Conservation (phyloP, 1,139 yeast genomes). For the Yamadazyma diospyri region DNA sequence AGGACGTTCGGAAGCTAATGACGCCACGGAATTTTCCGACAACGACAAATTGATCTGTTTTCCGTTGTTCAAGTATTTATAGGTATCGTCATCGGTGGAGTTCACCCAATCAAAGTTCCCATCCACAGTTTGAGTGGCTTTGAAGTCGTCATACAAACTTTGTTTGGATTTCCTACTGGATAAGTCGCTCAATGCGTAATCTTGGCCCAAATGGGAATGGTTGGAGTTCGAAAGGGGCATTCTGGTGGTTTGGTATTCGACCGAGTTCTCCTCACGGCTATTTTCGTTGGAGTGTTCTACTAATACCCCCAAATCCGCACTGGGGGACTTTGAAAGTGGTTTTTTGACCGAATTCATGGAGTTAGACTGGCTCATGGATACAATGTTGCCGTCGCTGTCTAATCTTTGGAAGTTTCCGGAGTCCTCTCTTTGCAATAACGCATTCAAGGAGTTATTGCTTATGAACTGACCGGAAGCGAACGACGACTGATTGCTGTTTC, state of each 20-base stretch:
- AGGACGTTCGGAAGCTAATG: conserved; percentile 6
- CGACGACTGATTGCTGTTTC: conserved; percentile 37
- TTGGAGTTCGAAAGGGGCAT: conserved; percentile 5
- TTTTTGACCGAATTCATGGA: conserved; percentile 13
- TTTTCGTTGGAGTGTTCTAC: conserved; percentile 27
- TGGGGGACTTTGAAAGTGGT: conserved; percentile 23
- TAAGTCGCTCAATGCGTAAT: conserved; percentile 3
- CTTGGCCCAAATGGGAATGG: conserved; percentile 1
- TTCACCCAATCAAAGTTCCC: conserved; percentile 30
- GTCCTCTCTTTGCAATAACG: conserved; percentile 29
- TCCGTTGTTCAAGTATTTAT: conserved; percentile 15
- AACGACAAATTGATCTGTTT: conserved; percentile 12
- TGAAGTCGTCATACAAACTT: conserved; percentile 25
- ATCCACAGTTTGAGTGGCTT: conserved; percentile 23
- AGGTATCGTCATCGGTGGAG: conserved; percentile 11
- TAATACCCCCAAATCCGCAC: conserved; percentile 29
- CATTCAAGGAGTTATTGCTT: conserved; percentile 30
- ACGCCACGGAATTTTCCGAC: conserved; percentile 11
- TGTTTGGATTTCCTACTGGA: conserved; percentile 10
- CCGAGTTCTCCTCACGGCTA: conserved; percentile 21
- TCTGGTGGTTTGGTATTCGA: conserved; percentile 11
- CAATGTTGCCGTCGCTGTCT: conserved; percentile 55
- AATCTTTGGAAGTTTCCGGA: conserved; percentile 48
- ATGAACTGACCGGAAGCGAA: conserved; percentile 26
- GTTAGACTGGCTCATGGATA: conserved; percentile 18